These are phyloP conservation scores for Penicillium angulare DNA, from an alignment of 495 filamentous ascomycete species.

Conservation along the genomic window DNA sequence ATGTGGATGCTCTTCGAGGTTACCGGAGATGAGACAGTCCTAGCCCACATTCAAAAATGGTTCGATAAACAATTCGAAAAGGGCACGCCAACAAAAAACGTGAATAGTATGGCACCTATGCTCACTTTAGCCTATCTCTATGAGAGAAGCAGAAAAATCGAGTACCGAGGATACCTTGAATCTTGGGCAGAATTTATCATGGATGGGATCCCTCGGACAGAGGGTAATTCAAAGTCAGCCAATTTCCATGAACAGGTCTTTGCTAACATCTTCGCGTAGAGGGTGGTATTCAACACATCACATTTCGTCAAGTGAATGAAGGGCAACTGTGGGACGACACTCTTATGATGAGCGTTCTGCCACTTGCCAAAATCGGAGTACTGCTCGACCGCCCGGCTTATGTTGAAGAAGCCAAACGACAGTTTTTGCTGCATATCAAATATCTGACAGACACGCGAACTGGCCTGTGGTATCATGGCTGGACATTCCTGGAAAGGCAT, in stretches of 20 bases:
- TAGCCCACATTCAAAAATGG: conserved; percentile 65
- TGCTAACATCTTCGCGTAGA: too few relatives aligned
- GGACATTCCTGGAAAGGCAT: conserved; percentile 67
- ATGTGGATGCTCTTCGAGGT: conserved; percentile 73
- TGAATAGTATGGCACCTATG: conserved; percentile 76
- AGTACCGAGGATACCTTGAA: conserved; percentile 68
- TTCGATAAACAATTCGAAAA: conserved; percentile 61
- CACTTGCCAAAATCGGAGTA: conserved; percentile 71
- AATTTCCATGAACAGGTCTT: too few relatives aligned
- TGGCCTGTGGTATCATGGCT: conserved; percentile 72
- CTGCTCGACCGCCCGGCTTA: conserved; percentile 63
- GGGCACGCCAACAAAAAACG: conserved; percentile 74
- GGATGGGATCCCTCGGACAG: conserved; percentile 67
- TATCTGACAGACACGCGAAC: conserved; percentile 67
- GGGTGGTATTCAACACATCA: conserved; percentile 74
- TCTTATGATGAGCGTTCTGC: conserved; percentile 78
- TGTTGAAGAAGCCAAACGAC: conserved; percentile 68
- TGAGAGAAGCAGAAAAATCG: conserved; percentile 59
- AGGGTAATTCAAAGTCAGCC: too few relatives aligned
- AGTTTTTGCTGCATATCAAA: conserved; percentile 70
- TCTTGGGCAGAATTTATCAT: conserved; percentile 76
- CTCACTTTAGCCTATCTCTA: conserved; percentile 70
- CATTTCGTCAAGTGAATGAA: conserved; percentile 56
- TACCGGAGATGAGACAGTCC: conserved; percentile 49
- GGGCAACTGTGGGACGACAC: conserved; percentile 79